Evolutionary conservation across 2,329 filamentous ascomycete species (phyloP).

Genomic region (Trichoderma sp.): DNA sequence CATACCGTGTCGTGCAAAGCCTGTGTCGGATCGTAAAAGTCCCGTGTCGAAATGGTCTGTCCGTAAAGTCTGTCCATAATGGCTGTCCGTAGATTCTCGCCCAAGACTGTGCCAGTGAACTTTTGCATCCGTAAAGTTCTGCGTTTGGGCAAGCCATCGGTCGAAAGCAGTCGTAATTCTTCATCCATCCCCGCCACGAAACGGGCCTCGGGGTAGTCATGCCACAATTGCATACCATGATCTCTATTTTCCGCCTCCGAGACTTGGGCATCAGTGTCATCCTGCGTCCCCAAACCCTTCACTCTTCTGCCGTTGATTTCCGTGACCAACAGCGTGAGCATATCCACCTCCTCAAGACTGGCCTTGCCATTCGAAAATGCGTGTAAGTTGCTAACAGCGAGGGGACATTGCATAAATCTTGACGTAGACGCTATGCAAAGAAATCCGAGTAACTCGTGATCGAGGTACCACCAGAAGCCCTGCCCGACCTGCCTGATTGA

Average conservation of each 20-base stretch:
- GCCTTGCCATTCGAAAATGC: background rate
- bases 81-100: background rate
- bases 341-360: too few relatives aligned
- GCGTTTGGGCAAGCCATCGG: background rate
- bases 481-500: constrained; percentile 15
- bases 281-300: too few relatives aligned
- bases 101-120: background rate
- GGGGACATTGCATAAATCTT: background rate
- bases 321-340: too few relatives aligned
- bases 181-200: too few relatives aligned
- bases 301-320: too few relatives aligned
- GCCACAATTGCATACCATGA: too few relatives aligned
- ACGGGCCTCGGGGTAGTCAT: too few relatives aligned
- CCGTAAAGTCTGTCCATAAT: background rate
- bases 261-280: too few relatives aligned
- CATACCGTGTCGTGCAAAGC: background rate
- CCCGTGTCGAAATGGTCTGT: background rate
- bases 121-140: background rate
- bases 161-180: too few relatives aligned
- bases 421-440: background rate
- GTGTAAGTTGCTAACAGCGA: background rate
- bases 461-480: background rate
- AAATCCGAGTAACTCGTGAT: background rate
- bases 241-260: too few relatives aligned
- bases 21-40: background rate